Base-by-base conservation (phyloP, 2,329 filamentous ascomycete species). In the Diplodia intermedia region DNA sequence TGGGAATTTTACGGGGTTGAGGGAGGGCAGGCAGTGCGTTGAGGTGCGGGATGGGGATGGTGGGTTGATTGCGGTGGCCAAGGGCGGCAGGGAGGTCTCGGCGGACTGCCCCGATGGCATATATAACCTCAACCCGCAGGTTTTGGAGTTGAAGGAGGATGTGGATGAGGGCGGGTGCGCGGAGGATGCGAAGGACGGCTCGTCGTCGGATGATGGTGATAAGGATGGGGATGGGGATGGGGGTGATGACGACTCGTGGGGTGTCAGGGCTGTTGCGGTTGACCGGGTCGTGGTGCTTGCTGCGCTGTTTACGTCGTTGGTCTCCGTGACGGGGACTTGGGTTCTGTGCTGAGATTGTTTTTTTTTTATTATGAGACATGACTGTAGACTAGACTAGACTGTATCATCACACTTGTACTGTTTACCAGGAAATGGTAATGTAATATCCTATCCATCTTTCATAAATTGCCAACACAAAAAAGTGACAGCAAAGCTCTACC, bases 51-150 rank as follows among this genome's bases (percentile, higher is more conserved):
- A 33, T 7, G 4, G 3, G 12, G 40, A 63, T 2, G 60, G 60
- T 1, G 12, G 5, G 7, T 2, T 63, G 26, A 47, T 63, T 0
- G 31, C 31, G 3, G 60, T 63, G 4, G 47, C 60, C n/a, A 36
- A 31, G 23, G 60, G 60, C 14, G 47, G 60, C 6, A 18, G 47
- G 29, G 20, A 63, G 18, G 47, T 63, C n/a, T 18, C 60, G n/a
- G 12, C 15, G 15, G 47, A 63, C 8, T 63, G 60, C 2, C 60
- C 60, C 7, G 60, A 63, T 20, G 60, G 47, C 14, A 63, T 63
- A 3, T 63, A 63, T 20, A 63, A 63, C 20, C 60, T 63, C 1
- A 63, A 63, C 20, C 60, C 60, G 29, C 60, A 63, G 60, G 18
- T 63, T 11, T 12, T 52, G 29, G n/a, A 50, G 31, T 26, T 47